These are phyloP conservation scores for Flaveria sonorensis DNA, from an alignment of 129 eudicot species.

Conservation along the genomic window DNA sequence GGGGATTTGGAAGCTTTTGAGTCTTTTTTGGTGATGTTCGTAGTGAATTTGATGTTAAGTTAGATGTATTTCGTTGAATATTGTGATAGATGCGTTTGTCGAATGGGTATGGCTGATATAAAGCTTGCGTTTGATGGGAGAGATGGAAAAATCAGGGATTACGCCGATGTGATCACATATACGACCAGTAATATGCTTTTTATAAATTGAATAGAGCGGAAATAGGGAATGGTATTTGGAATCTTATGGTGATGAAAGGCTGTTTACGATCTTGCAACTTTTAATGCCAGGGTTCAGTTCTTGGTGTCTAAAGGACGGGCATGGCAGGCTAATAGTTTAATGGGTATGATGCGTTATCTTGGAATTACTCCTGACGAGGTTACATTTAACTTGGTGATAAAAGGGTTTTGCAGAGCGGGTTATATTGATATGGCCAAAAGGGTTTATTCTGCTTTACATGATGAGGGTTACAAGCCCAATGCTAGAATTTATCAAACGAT, in stretches of 20 bases:
- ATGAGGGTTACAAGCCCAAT: slow-evolving; percentile 73
- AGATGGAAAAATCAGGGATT: slow-evolving; percentile 64
- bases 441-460: slow-evolving; percentile 68
- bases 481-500: slow-evolving; percentile 78
- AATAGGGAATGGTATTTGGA: slow-evolving; percentile 88
- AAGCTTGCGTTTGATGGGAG: slow-evolving; percentile 60
- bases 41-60: slow-evolving; percentile 38
- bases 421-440: slow-evolving; percentile 75
- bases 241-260: slow-evolving; percentile 71
- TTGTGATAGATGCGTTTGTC: slow-evolving; percentile 67
- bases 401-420: slow-evolving; percentile 70
- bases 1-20: slow-evolving; percentile 52
- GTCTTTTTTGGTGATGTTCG: slow-evolving; percentile 51
- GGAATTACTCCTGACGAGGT: slow-evolving; percentile 66
- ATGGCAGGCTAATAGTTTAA: slow-evolving; percentile 79
- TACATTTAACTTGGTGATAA: slow-evolving; percentile 82
- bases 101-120: slow-evolving; percentile 60
- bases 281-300: slow-evolving; percentile 83
- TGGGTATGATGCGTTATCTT: slow-evolving; percentile 61
- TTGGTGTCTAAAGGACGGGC: slow-evolving; percentile 66
- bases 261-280: slow-evolving; percentile 80
- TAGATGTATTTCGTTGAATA: slow-evolving; percentile 70
- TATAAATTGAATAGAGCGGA: slow-evolving; percentile 52
- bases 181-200: slow-evolving; percentile 68
- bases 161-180: slow-evolving; percentile 75